A percentile compares a stretch with the other conserved stretches of the same genome.
Evolutionary conservation across 129 eudicot species (phyloP).

Genomic region (Pseudognaphalium luteoalbum): DNA sequence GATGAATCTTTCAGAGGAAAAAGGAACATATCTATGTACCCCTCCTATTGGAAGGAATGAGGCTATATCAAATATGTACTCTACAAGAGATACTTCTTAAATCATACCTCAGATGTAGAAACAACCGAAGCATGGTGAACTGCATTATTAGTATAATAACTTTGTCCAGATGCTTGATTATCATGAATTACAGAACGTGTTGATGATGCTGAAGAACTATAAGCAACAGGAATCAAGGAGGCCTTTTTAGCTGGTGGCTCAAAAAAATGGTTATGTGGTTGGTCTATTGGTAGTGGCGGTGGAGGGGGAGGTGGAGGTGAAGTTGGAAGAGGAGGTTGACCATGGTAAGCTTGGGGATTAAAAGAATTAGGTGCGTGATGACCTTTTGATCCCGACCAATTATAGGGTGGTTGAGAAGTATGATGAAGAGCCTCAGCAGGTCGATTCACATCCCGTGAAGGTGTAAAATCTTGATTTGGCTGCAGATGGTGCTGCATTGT

Average conservation of each 20-base stretch:
- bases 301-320: conserved; percentile 50
- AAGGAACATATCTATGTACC: background rate
- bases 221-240: conserved; percentile 55
- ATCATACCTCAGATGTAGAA: conserved; percentile 50
- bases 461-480: conserved; percentile 8
- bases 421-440: conserved; percentile 16
- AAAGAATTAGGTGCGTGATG: conserved; percentile 21
- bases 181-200: conserved; percentile 41
- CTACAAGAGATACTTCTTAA: background rate
- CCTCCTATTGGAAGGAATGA: background rate
- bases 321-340: conserved; percentile 76
- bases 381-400: conserved; percentile 25
- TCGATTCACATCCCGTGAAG: conserved; percentile 24
- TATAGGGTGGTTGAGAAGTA: conserved; percentile 23
- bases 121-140: conserved; percentile 40
- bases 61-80: background rate
- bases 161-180: conserved; percentile 33
- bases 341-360: conserved; percentile 26
- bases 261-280: conserved; percentile 36
- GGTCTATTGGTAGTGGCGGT: conserved; percentile 59
- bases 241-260: conserved; percentile 36
- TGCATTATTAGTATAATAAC: conserved; percentile 31
- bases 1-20: background rate
- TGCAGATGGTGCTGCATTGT: conserved; percentile 38
- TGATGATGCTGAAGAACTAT: conserved; percentile 39